phyloP scores from a whole-genome alignment of 495 filamentous ascomycete genomes.

The Tirmania nivea region DNA sequence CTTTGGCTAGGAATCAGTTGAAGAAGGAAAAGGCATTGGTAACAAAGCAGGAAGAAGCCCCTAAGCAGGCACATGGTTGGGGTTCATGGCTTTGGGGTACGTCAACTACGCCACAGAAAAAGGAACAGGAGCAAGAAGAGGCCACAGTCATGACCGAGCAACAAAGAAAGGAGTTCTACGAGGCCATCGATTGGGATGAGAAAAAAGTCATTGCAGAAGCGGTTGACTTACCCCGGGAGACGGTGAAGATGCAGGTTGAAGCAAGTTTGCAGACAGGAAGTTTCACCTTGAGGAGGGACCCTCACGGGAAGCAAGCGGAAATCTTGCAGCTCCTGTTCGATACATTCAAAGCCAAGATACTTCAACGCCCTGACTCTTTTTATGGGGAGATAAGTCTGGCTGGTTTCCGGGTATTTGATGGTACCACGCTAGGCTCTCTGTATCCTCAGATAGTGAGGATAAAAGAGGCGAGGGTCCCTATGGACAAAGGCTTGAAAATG shows the following conservation, averaged over 20 bases:
- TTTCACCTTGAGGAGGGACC: slow-evolving; percentile 76
- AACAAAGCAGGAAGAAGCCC: slow-evolving; percentile 31
- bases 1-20: slow-evolving; percentile 77
- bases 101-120: slow-evolving; percentile 27
- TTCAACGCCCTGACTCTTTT: slow-evolving; percentile 77
- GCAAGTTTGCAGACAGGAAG: slow-evolving; percentile 76
- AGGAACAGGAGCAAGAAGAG: slow-evolving; percentile 40
- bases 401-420: slow-evolving; percentile 83
- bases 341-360: slow-evolving; percentile 65
- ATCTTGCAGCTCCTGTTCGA: slow-evolving; percentile 83
- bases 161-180: slow-evolving; percentile 88
- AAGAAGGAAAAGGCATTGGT: slow-evolving; percentile 82
- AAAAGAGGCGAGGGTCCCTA: slow-evolving; percentile 42
- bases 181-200: slow-evolving; percentile 95
- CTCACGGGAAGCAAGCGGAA: slow-evolving; percentile 55
- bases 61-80: slow-evolving; percentile 49
- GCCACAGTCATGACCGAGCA: slow-evolving; percentile 74
- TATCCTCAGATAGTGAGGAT: slow-evolving; percentile 87
- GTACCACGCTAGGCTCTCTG: slow-evolving; percentile 71
- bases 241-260: slow-evolving; percentile 77
- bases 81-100: slow-evolving; percentile 69
- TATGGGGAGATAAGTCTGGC: slow-evolving; percentile 73
- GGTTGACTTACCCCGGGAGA: slow-evolving; percentile 73
- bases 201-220: slow-evolving; percentile 71
- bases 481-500: slow-evolving; percentile 30